Evolutionary conservation across 768 basidiomycete species (phyloP), one percentile per base, ranked within the genome.

Genomic region (Pulveroboletus sp.): DNA sequence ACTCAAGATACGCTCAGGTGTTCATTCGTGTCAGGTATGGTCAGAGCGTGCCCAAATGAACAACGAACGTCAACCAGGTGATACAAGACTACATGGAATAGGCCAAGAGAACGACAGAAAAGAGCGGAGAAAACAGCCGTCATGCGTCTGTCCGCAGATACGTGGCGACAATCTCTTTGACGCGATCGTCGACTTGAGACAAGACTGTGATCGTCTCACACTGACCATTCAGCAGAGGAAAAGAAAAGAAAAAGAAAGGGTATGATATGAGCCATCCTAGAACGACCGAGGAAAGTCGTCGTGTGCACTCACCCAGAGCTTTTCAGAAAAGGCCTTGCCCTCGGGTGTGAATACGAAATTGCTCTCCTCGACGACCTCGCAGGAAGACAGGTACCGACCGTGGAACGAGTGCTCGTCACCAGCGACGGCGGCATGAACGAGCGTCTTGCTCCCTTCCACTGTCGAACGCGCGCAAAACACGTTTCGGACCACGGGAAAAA

Each of bases 371-470:
- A 30, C 15, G 9, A 67, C 45, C 26, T 50, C 39, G 40, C 51
- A 61, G 6, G 43, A 50, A 3, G 64, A 57, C 14, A 68, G 45
- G 30, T 68, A 71, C 39, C 53, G 61, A 11, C 70, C 69, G 12
- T 60, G 56, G 52, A 54, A 43, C 28, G 52, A 39, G 24, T 46
- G 51, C 10, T 47, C 50, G 33, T 40, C 54, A 11, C 50, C 49
- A 1, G 58, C 57, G 6, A 70, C 39, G 36, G 63, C 64, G 4
- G 67, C 65, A 12, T 61, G 61, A 1, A 70, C 51, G 11, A 73
- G 54, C 17, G 65, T 67, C 17, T 65, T 63, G 39, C 67, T 59
- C 17, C 71, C 71, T 38, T 60, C 56, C 50, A 70, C 68, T 0
- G 69, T 31, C 17, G 69, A 50, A 8, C 66, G 59, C 6, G 60